phyloP scores from a whole-genome alignment of 352 stramenopile genomes.

The Phytophthora pluvialis region DNA sequence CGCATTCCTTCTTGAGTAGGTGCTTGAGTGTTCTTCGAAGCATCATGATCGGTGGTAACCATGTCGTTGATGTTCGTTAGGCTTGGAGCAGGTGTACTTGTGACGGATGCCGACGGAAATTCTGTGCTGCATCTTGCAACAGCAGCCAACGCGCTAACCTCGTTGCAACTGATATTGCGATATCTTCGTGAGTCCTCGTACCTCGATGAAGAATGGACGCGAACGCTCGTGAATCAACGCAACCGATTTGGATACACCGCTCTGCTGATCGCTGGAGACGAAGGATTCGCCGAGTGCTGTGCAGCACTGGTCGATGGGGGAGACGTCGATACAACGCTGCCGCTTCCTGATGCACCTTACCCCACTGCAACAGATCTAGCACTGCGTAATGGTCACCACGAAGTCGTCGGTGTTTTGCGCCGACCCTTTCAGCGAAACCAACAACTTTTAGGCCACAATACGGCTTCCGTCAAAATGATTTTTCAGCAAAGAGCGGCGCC shows the following conservation, averaged over 20 bases:
- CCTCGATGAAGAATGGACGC: constrained; percentile 16
- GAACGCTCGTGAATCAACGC: constrained; percentile 23
- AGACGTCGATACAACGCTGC: constrained; percentile 16
- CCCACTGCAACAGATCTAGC: constrained; percentile 29
- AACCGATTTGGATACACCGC: constrained; percentile 36
- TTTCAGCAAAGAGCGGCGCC: no score
- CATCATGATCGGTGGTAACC: no score
- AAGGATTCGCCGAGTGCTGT: constrained; percentile 28
- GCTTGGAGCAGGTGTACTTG: constrained; percentile 20
- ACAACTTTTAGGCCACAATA: no score
- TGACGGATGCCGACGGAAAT: constrained; percentile 29
- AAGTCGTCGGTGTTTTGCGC: constrained; percentile 26
- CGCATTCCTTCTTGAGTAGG: constrained; percentile 25
- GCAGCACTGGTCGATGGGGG: constrained; percentile 11
- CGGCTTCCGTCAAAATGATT: constrained; percentile 5
- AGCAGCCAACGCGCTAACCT: constrained; percentile 25
- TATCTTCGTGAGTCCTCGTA: constrained; percentile 18
- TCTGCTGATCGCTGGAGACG: constrained; percentile 32
- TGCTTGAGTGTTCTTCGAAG: no score
- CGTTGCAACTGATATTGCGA: constrained; percentile 16
- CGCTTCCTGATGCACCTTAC: constrained; percentile 10
- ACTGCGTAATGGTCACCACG: constrained; percentile 24
- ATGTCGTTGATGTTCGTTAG: constrained; percentile 7
- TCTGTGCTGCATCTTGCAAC: constrained; percentile 31
- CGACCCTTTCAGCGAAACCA: not conserved